phyloP scores from a whole-genome alignment of 768 basidiomycete genomes.

The Rhodotorula kratochvilovae region DNA sequence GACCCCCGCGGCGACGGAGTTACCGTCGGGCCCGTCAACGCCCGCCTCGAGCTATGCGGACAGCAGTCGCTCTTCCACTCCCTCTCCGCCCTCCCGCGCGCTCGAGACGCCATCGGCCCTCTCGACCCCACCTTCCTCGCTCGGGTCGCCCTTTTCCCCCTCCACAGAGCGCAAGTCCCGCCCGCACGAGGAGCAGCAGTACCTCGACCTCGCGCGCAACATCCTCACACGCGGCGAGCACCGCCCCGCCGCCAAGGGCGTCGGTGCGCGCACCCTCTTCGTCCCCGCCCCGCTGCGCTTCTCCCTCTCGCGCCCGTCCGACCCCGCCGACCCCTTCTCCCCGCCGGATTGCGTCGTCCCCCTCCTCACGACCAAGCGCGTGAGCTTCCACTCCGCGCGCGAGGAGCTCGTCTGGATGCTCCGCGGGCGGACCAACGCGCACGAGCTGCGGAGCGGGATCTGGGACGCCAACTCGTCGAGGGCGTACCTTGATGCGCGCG shows the following conservation, averaged over 20 bases:
- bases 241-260: conserved; percentile 76
- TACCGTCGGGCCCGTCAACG: background rate
- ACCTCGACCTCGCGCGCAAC: conserved; percentile 71
- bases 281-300: conserved; percentile 67
- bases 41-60: background rate
- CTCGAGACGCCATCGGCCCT: background rate
- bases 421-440: conserved; percentile 74
- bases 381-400: conserved; percentile 78
- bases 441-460: conserved; percentile 77
- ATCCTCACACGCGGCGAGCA: conserved; percentile 70
- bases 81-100: background rate
- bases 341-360: conserved; percentile 58
- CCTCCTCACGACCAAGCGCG: conserved; percentile 91
- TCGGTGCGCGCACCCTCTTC: conserved; percentile 85
- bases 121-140: background rate
- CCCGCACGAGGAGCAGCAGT: conserved; percentile 70
- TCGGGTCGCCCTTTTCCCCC: background rate
- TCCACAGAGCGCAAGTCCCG: background rate
- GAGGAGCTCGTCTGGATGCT: conserved; percentile 95
- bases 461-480: conserved; percentile 94
- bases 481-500: conserved; percentile 75
- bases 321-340: background rate
- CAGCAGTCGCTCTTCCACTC: background rate
- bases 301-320: conserved; percentile 70
- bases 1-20: too few relatives aligned